Evolutionary conservation across 1,284 basidiomycete genomes (phyloP), one percentile per base, ranked within the genome.

Genomic region (Bondarzewia mesenterica): DNA sequence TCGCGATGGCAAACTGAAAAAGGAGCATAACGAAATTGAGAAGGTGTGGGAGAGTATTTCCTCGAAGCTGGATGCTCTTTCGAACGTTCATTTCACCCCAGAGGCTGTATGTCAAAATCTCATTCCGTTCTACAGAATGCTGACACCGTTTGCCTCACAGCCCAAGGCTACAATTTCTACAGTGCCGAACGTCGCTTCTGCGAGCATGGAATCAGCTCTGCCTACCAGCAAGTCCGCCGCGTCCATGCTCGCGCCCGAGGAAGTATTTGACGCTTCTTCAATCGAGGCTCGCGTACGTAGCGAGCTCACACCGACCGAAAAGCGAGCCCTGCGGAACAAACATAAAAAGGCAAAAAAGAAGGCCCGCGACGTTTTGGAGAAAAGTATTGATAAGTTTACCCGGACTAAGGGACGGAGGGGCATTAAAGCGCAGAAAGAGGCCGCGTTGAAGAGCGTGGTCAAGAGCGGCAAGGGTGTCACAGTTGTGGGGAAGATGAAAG

Each of bases 1-100:
- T 57, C 76, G 91, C 1, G 94, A 99, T 58, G 90, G 85, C 21
- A 94, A 92, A 65, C 73, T 99, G 23, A 74, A 77, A 58, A 87
- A 90, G 62, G 91, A 96, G 65, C 95, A 97, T 62, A 79, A 85
- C 15, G 91, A 90, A 63, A 83, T 99, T 46, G 83, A 87, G 50
- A 70, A 73, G 43, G 58, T 88, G 8, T 97, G 94, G 87, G 89
- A 93, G 50, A 78, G 79, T 40, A 85, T 99, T 37, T 92, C 85
- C 54, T 75, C 78, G 52, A 97, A 96, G 65, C 74, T 99, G 25
- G 95, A 99, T 67, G 93, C 94, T 6, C 71, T 99, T 38, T 90
- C 87, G 63, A 97, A 96, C 62, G 85, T 94, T 3, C 92, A 98
- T 68, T 98, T 93, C 64, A 89, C 91, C 5, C 96, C 96, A 4